These are phyloP conservation scores for Blastocystis sp. DNA, from an alignment of 352 stramenopile species.

Conservation along the genomic window DNA sequence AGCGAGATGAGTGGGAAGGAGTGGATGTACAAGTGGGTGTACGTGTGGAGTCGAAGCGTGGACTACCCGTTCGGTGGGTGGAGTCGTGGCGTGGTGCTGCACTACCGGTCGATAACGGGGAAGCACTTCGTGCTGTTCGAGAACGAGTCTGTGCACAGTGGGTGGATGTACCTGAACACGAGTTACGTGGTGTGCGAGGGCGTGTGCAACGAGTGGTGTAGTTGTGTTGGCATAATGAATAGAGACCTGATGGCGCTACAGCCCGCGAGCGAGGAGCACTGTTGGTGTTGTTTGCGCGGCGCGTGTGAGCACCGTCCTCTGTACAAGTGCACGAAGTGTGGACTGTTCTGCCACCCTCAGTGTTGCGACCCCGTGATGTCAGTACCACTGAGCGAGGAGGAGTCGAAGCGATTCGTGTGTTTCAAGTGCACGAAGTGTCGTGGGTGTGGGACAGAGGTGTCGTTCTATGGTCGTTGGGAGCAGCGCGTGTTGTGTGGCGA, in stretches of 20 bases:
- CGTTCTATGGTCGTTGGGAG: slow-evolving; percentile 46
- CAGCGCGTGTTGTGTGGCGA: background rate
- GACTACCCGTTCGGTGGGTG: slow-evolving; percentile 36
- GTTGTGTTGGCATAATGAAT: background rate
- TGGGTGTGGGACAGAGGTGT: slow-evolving; percentile 48
- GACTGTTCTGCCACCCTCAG: slow-evolving; percentile 3
- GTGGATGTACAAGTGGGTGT: slow-evolving; percentile 57
- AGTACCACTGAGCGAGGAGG: background rate
- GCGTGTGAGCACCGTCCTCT: background rate
- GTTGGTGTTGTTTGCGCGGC: slow-evolving; percentile 44
- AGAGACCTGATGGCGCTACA: slow-evolving; percentile 12
- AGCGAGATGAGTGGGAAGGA: slow-evolving; percentile 27
- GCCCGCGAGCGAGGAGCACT: slow-evolving; percentile 1
- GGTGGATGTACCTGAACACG: slow-evolving; percentile 42
- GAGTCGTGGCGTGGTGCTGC: slow-evolving; percentile 39
- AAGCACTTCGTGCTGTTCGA: slow-evolving; percentile 54
- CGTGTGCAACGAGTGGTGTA: slow-evolving; percentile 20
- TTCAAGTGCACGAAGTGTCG: slow-evolving; percentile 28
- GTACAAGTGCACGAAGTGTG: slow-evolving; percentile 30
- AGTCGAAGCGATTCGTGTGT: slow-evolving; percentile 18
- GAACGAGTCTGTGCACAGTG: background rate
- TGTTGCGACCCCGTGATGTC: background rate
- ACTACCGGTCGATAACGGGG: slow-evolving; percentile 31
- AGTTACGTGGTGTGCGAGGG: slow-evolving; percentile 10
- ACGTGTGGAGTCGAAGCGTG: slow-evolving; percentile 21